phyloP scores from a whole-genome alignment of 177 flowering plant species.

The Vitis hybrid region DNA sequence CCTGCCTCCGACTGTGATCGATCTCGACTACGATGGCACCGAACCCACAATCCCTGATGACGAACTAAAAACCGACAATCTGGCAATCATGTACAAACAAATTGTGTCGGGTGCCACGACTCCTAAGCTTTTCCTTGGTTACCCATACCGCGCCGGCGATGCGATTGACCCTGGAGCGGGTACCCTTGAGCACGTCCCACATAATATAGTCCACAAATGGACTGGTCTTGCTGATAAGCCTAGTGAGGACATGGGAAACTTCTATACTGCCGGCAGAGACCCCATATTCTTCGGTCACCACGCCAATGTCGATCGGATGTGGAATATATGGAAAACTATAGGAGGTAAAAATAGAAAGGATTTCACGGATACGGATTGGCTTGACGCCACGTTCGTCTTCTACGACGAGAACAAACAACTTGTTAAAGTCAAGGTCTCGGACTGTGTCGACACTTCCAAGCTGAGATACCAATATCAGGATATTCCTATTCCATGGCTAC shows the following conservation, averaged over 20 bases:
- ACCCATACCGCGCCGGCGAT: constrained; percentile 57
- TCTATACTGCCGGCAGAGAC: constrained; percentile 66
- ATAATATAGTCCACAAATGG: constrained; percentile 58
- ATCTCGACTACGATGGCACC: constrained; percentile 36
- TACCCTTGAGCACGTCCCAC: constrained; percentile 52
- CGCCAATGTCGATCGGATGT: constrained; percentile 59
- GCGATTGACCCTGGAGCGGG: constrained; percentile 52
- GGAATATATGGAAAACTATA: constrained; percentile 42
- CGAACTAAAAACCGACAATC: constrained; percentile 25
- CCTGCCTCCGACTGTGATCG: constrained; percentile 40
- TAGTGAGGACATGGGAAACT: constrained; percentile 61
- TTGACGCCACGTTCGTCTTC: constrained; percentile 46
- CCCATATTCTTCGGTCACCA: constrained; percentile 68
- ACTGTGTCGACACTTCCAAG: constrained; percentile 33
- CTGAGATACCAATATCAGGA: constrained; percentile 46
- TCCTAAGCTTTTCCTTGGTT: constrained; percentile 47
- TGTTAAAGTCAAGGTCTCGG: constrained; percentile 50
- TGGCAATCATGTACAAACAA: constrained; percentile 56
- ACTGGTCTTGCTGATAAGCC: constrained; percentile 53
- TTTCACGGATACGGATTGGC: constrained; percentile 50
- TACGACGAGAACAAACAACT: constrained; percentile 62
- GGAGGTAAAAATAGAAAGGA: constrained; percentile 38
- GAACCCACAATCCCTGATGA: constrained; percentile 18
- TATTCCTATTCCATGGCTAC: constrained; percentile 46
- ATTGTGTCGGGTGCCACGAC: constrained; percentile 47